These are phyloP conservation scores for Lodderomyces theae DNA, from an alignment of 1,139 yeast species.

Conservation along the genomic window DNA sequence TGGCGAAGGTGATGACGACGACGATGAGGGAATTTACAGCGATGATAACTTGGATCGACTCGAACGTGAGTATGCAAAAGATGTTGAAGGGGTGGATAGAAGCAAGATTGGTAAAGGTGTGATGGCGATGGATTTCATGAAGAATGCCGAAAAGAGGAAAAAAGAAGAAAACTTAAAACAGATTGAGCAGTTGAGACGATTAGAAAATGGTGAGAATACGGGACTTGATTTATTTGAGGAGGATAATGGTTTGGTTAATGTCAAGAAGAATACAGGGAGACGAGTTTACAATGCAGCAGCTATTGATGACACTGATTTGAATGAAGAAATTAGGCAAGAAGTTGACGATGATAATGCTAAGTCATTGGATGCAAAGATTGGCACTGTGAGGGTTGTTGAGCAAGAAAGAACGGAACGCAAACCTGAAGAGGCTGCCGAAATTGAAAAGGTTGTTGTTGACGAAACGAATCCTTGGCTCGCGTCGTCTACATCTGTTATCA, in stretches of 20 bases:
- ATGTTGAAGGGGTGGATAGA: conserved; percentile 30
- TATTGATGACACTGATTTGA: conserved; percentile 40
- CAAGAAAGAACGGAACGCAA: conserved; percentile 4
- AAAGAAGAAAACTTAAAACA: conserved; percentile 54
- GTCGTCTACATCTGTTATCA: conserved; percentile 33
- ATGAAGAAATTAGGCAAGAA: conserved; percentile 46
- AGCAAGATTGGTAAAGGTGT: conserved; percentile 76
- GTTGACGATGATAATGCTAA: conserved; percentile 54
- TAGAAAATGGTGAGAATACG: conserved; percentile 41
- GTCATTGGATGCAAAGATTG: conserved; percentile 41
- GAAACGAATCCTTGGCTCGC: conserved; percentile 73
- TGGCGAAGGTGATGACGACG: conserved; percentile 53
- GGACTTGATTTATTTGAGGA: conserved; percentile 34
- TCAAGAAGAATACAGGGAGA: conserved; percentile 71
- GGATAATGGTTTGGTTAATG: conserved; percentile 39
- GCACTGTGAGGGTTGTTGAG: conserved; percentile 22
- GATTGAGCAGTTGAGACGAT: conserved; percentile 47
- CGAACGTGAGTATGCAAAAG: conserved; percentile 45
- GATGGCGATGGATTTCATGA: conserved; percentile 92
- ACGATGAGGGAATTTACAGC: conserved; percentile 39
- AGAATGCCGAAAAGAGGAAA: conserved; percentile 71
- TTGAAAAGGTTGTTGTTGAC: conserved; percentile 16
- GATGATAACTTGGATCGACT: conserved; percentile 40
- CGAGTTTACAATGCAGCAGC: conserved; percentile 78
- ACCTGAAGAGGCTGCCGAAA: conserved; percentile 10